Evolutionary conservation across 306 rosid genomes (phyloP).

Genomic region (Lupinus albus): DNA sequence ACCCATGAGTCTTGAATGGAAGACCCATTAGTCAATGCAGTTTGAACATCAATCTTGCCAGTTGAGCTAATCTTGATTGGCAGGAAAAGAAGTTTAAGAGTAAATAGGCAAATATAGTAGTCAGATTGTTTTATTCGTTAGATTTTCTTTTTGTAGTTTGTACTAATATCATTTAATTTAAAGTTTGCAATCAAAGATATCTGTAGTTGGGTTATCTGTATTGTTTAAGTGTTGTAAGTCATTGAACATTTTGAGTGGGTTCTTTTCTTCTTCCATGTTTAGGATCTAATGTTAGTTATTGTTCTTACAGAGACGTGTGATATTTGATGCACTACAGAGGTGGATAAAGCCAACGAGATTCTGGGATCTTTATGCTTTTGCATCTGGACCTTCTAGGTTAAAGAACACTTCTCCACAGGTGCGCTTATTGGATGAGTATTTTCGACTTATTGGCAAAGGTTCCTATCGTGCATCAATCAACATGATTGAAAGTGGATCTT

Average conservation of each 20-base stretch:
- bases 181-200: constrained; percentile 7
- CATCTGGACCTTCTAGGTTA: constrained; percentile 75
- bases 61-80: constrained; percentile 7
- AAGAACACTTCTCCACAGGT: constrained; percentile 67
- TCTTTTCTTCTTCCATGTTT: constrained; percentile 40
- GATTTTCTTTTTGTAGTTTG: constrained; percentile 19
- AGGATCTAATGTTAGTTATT: constrained; percentile 45
- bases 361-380: constrained; percentile 90
- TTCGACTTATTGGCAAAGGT: constrained; percentile 85
- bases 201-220: constrained; percentile 15
- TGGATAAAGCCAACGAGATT: constrained; percentile 66
- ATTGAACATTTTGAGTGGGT: constrained; percentile 23
- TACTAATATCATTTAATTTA: constrained; percentile 18
- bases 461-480: constrained; percentile 54
- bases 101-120: not conserved
- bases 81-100: not conserved
- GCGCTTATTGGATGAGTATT: constrained; percentile 84
- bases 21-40: constrained; percentile 15
- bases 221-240: constrained; percentile 18
- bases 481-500: constrained; percentile 79
- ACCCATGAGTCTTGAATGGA: not conserved
- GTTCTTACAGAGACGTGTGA: constrained; percentile 66
- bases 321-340: constrained; percentile 67
- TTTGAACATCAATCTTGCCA: constrained; percentile 32
- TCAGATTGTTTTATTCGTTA: not conserved